Evolutionary conservation across 208 protist genomes (phyloP), one percentile per base, ranked within the genome.

Genomic region (Leishmania arabica): DNA sequence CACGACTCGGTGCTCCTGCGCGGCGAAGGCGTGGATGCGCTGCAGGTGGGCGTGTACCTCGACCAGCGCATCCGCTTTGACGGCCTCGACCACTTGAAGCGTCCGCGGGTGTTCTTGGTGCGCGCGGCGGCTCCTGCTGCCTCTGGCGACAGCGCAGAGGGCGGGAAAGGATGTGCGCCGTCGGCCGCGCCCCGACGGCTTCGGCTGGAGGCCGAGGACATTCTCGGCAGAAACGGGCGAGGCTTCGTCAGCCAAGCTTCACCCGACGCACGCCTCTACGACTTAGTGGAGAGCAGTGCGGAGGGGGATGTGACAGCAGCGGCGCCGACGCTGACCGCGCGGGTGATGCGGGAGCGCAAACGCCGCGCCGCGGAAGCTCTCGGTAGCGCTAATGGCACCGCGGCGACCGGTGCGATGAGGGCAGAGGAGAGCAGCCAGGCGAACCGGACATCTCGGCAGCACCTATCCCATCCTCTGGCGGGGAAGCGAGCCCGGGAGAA

Each of bases 1-100:
- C 92, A 95, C 84, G 86, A 96, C 58, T 77, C 86, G 9, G 88
- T 95, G 21, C 86, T 97, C 31, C 85, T 97, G 79, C 90, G 87
- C 60, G 89, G 82, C 9, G 71, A 81, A 13, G 84, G 79, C 31
- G 83, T 93, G 78, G 89, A 95, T 78, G 78, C 77, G 42, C 82
- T 93, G 80, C 90, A 91, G 72, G 81, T 89, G 47, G 94, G 94
- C 68, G 80, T 80, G 70, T 76, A 90, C 68, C 77, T 97, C 37
- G 51, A 85, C 53, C 69, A 85, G 71, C 60, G 88, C 54, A 79
- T 94, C 13, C 49, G 64, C 37, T 91, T 94, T 62, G 75, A 85
- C 42, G 71, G 60, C 1, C 73, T 92, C 45, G 93, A 96, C 60
- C 80, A 95, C 47, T 86, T 93, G 54, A 85, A 89, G 19, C 89